Conservation (phyloP, 345 rosid species). For the Tarenaya hassleriana region DNA sequence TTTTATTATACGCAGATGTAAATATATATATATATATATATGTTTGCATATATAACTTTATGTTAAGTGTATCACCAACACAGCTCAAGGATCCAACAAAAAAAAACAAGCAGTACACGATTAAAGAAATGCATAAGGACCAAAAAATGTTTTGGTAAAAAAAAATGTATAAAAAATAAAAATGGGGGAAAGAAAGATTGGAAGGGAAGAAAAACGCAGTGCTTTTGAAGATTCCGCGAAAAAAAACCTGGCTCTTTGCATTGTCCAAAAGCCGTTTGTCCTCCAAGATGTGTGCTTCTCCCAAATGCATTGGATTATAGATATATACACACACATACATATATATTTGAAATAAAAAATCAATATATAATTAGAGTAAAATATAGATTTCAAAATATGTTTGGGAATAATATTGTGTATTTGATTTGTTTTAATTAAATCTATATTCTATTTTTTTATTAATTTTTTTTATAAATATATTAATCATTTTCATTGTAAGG, state of each 20-base stretch:
- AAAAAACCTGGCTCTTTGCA: slow-evolving; percentile 47
- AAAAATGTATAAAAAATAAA: neutral
- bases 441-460: neutral
- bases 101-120: no score
- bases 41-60: no score
- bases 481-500: no score
- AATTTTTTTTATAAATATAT: neutral
- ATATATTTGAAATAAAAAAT: no score
- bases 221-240: slow-evolving; percentile 11
- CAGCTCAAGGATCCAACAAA: no score
- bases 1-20: no score
- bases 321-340: slow-evolving; percentile 27
- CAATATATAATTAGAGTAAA: no score
- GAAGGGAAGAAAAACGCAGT: slow-evolving; percentile 14
- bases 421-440: neutral
- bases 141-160: neutral
- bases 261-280: slow-evolving; percentile 53
- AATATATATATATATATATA: no score
- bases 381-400: no score
- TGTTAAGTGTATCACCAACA: no score
- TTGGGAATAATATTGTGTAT: neutral
- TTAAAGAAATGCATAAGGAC: no score
- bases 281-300: slow-evolving; percentile 18
- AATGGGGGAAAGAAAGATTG: neutral
- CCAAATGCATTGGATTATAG: no score